Conservation (phyloP, 805 yeast genomes). For the Teunomyces kruisii region DNA sequence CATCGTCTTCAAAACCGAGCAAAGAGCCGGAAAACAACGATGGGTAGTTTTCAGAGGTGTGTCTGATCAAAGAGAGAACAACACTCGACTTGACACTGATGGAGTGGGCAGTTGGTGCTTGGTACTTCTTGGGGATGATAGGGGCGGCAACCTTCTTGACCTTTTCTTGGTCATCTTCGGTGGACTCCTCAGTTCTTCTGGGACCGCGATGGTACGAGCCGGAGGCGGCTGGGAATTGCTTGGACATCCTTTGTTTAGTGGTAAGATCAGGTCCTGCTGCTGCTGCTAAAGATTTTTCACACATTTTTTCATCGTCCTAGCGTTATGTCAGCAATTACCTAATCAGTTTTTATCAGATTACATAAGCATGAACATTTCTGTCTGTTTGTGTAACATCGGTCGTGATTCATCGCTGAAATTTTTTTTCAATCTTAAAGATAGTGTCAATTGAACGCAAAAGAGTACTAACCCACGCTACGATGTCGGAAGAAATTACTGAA, state of each 20-base stretch:
- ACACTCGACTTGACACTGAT: conserved; percentile 51
- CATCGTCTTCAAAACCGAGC: conserved; percentile 67
- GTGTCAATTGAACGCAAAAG: background rate
- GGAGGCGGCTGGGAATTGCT: conserved; percentile 3
- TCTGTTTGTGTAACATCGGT: background rate
- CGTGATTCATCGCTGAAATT: conserved; percentile 2
- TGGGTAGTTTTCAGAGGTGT: conserved; percentile 64
- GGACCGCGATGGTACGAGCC: conserved; percentile 1
- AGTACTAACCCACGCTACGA: background rate
- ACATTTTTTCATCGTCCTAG: conserved; percentile 4
- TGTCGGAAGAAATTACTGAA: conserved; percentile 58
- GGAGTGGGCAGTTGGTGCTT: conserved; percentile 38
- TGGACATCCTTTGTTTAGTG: conserved; percentile 1
- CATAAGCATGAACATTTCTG: background rate
- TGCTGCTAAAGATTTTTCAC: conserved; percentile 1
- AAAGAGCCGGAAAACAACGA: conserved; percentile 67
- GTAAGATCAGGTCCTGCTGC: background rate
- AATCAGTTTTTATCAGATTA: background rate
- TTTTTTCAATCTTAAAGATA: background rate
- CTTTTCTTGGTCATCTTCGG: conserved; percentile 2
- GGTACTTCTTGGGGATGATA: conserved; percentile 18
- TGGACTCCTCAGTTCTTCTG: conserved; percentile 1
- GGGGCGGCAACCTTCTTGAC: background rate
- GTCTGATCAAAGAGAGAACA: conserved; percentile 61
- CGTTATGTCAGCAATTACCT: background rate